These are phyloP conservation scores for Scleromitrula shiraiana DNA, from an alignment of 2,329 filamentous ascomycete genomes.

Conservation along the genomic window DNA sequence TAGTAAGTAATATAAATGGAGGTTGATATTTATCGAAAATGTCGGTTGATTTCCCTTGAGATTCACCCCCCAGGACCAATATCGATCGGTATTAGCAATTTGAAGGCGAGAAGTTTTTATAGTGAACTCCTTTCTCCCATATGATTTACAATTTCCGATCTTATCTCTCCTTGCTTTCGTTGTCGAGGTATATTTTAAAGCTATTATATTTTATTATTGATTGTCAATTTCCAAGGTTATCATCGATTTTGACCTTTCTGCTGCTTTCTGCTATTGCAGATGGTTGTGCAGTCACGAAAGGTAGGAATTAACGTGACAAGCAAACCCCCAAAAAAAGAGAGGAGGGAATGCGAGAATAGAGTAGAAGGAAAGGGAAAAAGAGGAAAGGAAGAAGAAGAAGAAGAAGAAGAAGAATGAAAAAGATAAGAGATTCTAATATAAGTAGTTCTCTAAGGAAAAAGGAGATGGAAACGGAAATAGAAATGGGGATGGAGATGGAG, in stretches of 20 bases:
- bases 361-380: neutral
- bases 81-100: too few relatives aligned
- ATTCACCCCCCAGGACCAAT: too few relatives aligned
- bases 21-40: too few relatives aligned
- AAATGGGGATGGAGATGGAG: neutral
- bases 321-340: neutral
- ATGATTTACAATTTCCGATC: neutral
- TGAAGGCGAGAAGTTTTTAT: too few relatives aligned
- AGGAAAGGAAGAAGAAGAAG: neutral
- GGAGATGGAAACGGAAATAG: neutral
- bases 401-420: neutral
- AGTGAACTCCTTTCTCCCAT: too few relatives aligned
- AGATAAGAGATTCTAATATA: neutral
- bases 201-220: neutral
- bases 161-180: neutral
- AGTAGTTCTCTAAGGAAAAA: neutral
- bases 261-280: conserved; percentile 9
- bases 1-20: too few relatives aligned
- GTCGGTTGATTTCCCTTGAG: too few relatives aligned
- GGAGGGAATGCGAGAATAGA: neutral
- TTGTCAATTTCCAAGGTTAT: too few relatives aligned
- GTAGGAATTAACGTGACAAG: neutral
- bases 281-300: conserved; percentile 4
- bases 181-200: neutral
- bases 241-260: conserved; percentile 1